Evolutionary conservation across 176 grass and related monocot genomes (phyloP), one percentile per base, ranked within the genome.

Genomic region (Juncus effusus): DNA sequence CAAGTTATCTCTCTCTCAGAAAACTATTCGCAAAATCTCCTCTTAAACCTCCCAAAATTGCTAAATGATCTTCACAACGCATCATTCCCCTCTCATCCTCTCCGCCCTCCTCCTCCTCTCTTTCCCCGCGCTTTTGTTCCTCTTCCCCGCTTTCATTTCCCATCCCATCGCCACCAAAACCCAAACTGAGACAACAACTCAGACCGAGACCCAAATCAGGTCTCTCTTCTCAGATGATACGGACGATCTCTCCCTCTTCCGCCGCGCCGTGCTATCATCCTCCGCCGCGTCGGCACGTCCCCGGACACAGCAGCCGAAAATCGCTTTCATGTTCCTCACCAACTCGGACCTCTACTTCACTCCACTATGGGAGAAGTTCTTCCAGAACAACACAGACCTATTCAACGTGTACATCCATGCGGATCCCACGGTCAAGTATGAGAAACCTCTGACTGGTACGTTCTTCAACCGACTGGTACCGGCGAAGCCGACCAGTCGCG

Each of bases 281-380:
- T 87, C 14, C 70, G 85, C 12, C 77, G 87, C 10, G 42, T 85
- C 37, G 56, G 49, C 42, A 80, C 84, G 2, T 76, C 85, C 10
- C 51, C 87, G 7, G 72, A 72, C 61, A 3, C 53, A n/a, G 3
- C 42, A 64, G 19, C 79, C 84, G 37, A 97, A 97, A 82, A 82
- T 97, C 50, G 93, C 93, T 4, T 92, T 97, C 60, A 19, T 97
- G 12, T 97, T 97, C 77, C 78, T 97, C 2, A 92, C 93, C 19
- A 89, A 79, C 72, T 81, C 88, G 4, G 82, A 91, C 70, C 82
- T 97, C 76, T 72, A 65, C 62, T 92, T 97, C 82, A 77, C 85
- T 13, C 88, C 85, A 16, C 77, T 97, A 3, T 97, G 93, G 93
- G 88, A 86, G 65, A 68, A 51, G 5, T 97, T 89, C 82, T 97